These are phyloP conservation scores for Chrysosporium keratinophilum DNA, from an alignment of 2,329 filamentous ascomycete species.

Conservation along the genomic window DNA sequence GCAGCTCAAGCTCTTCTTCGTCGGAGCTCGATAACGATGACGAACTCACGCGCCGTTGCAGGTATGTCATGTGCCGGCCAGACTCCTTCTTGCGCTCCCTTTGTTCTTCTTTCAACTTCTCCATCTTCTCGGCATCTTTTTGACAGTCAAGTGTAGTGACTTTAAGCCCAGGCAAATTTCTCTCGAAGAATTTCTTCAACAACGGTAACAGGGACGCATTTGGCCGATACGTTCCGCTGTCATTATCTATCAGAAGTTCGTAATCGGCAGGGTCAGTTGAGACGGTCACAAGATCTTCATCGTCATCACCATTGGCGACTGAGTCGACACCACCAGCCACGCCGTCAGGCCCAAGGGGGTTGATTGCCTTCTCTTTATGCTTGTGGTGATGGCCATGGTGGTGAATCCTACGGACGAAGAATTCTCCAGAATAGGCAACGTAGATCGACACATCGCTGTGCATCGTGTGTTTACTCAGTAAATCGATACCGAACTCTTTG, in stretches of 20 bases:
- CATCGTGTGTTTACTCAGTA: conserved; percentile 93
- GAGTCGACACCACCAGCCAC: conserved; percentile 26
- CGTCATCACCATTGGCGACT: conserved; percentile 24
- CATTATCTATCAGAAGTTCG: conserved; percentile 88
- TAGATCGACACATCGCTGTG: conserved; percentile 87
- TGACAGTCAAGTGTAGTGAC: conserved; percentile 64
- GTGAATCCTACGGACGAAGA: conserved; percentile 62
- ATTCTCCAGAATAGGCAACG: conserved; percentile 86
- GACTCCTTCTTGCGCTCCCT: conserved; percentile 59
- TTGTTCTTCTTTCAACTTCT: conserved; percentile 66
- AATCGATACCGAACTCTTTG: conserved; percentile 87
- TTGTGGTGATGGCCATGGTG: conserved; percentile 26
- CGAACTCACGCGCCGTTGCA: conserved; percentile 38
- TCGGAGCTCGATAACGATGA: conserved; percentile 43
- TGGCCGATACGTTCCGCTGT: conserved; percentile 84
- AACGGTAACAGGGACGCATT: conserved; percentile 64
- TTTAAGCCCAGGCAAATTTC: conserved; percentile 66
- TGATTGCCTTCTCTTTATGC: conserved; percentile 8
- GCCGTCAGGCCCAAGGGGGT: conserved; percentile 33
- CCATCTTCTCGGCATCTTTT: conserved; percentile 59
- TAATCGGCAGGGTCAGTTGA: conserved; percentile 53
- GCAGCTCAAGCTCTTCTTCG: conserved; percentile 43
- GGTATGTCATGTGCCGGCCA: conserved; percentile 44
- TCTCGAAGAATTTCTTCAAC: conserved; percentile 58
- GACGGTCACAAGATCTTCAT: conserved; percentile 35